These are phyloP conservation scores for Raphanus hybrid DNA, from an alignment of 441 rosid genomes.

Conservation along the genomic window DNA sequence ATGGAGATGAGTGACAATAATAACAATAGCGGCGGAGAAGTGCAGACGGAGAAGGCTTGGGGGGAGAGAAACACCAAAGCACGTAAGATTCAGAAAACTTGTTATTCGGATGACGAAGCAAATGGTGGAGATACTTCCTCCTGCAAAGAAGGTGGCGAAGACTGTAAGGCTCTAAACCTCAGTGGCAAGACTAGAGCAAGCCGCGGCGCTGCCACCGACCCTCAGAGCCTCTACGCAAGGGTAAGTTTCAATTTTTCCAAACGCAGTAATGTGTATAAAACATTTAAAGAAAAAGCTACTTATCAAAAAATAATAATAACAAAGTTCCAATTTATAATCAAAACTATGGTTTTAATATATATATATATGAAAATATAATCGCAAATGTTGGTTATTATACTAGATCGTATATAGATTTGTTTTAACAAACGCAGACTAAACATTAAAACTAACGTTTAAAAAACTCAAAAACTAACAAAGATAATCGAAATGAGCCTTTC, in stretches of 20 bases:
- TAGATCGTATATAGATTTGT: not conserved
- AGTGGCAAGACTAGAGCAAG: conserved; percentile 66
- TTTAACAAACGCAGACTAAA: not conserved
- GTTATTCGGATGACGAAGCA: conserved; percentile 65
- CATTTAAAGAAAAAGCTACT: not conserved
- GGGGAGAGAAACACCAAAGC: conserved; percentile 24
- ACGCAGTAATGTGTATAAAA: not conserved
- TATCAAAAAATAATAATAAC: not conserved
- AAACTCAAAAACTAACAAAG: not conserved
- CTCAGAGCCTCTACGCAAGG: conserved; percentile 82
- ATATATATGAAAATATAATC: not conserved
- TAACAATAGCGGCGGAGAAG: conserved; percentile 47
- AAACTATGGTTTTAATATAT: not conserved
- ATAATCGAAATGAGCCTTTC: conserved; percentile 2
- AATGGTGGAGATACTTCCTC: conserved; percentile 39
- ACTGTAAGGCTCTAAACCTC: conserved; percentile 52
- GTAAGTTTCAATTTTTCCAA: conserved; percentile 36
- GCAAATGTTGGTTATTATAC: not conserved
- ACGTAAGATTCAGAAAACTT: conserved; percentile 40
- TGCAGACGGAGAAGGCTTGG: conserved; percentile 24
- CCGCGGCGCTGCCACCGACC: conserved; percentile 74
- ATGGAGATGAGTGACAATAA: conserved; percentile 35
- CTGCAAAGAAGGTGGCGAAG: conserved; percentile 47
- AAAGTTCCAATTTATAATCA: not conserved
- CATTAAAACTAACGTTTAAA: not conserved